Evolutionary conservation across 1,139 yeast genomes (phyloP), one percentile per base, ranked within the genome.

Genomic region (Protomyces macrosporus): DNA sequence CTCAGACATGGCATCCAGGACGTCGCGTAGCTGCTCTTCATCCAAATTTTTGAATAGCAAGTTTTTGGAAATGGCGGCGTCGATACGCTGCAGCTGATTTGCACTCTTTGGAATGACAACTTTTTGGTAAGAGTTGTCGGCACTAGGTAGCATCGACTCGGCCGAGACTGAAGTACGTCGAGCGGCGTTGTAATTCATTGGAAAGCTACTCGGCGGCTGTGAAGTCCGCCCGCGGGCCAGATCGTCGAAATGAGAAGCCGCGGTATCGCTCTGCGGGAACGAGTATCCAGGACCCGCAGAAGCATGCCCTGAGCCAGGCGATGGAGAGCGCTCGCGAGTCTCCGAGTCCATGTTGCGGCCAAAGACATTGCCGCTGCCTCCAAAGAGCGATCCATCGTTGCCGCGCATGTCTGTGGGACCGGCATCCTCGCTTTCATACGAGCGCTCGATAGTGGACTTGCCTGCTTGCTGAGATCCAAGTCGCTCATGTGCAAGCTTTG

Each of bases 31-130:
- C 5, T 95, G 82, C 68, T 84, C 88, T 55, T 81, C 81, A 71
- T 84, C 88, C 71, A 93, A 82, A 72, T 87, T 90, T 67, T 81
- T 81, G 76, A 93, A 93, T 70, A 93, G 78, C 73, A 93, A 91
- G 77, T 90, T 93, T 70, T 85, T 84, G 52, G 86, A 84, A 67
- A 93, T 87, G 34, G 87, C 83, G 65, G 82, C 82, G 68, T 86
- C 84, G 69, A 91, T 81, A 67, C 93, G 84, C 64, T 78, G 76
- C 68, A 86, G 77, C 75, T 90, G 96, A 53, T 82, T 84, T 4
- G 80, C 77, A 1, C 84, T 78, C 72, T 85, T 81, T 65, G 73
- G 67, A 75, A 85, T 65, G 16, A 64, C 63, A 35, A 61, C 55
- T 45, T 65, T 67, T 33, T 52, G 58, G 45, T 56, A 51, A 3